Evolutionary conservation across 352 stramenopile genomes (phyloP), one percentile per base, ranked within the genome.

Genomic region (Phytophthora cryptogea): DNA sequence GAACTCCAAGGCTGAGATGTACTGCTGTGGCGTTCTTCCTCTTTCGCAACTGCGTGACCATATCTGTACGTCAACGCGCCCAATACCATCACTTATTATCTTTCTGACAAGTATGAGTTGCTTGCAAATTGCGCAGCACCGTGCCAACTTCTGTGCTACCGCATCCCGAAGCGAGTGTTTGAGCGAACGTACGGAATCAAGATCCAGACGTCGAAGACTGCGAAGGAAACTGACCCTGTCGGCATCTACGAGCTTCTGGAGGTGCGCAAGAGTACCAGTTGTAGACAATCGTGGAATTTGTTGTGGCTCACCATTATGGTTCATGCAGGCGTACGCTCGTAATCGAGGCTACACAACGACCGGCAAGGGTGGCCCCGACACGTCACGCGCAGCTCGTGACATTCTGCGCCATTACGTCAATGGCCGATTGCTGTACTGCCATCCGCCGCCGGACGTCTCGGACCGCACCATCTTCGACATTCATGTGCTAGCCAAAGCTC

Each of bases 321-420:
- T 53, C 37, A 56, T 3, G n/a, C 31, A 92, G 72, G 76, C 86
- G 41, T 96, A 95, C 48, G 86, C 86, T 28, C 82, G 81, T 26
- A 86, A 84, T 44, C 83, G 97, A 47, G 91, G 92, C 63, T 97
- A 98, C 73, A 89, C 97, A 49, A 96, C 96, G 26, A 89, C 94
- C 5, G 90, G 92, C 35, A 98, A 98, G 76, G 95, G 94, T 59
- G 94, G 97, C 8, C 88, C 89, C 11, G 97, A 99, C 65, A 97
- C 98, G 42, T 96, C 96, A 14, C 84, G 96, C 30, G 98, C 90
- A 16, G 95, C 96, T 17, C 88, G 97, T 17, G 88, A 98, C 44
- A 86, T 99, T 23, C 83, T 99, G 46, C 97, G 98, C 56, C 96
- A 99, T 70, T 99, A 99, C 72, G 96, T 98, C 30, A 95, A 95